Evolutionary conservation across 2,329 filamentous ascomycete species (phyloP).

Genomic region (Dryadomyces quercivorus): DNA sequence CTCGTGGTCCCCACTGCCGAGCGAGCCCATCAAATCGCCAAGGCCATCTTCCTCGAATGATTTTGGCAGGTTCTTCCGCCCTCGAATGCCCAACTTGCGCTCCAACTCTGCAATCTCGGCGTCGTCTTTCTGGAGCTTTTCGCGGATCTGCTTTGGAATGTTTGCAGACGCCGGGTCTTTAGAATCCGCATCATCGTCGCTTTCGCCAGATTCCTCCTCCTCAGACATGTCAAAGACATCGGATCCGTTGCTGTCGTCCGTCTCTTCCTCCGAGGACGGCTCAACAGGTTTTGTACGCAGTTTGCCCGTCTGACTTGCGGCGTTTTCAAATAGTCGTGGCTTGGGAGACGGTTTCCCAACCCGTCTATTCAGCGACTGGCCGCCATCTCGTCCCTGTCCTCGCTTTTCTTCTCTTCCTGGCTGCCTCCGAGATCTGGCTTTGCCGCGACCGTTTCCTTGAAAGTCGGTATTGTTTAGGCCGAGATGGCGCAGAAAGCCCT

Average conservation of each 20-base stretch:
- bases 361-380: not conserved
- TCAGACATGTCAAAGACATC: slow-evolving; percentile 10
- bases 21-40: slow-evolving; percentile 51
- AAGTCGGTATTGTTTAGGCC: slow-evolving; percentile 17
- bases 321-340: not conserved
- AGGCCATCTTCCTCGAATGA: slow-evolving; percentile 73
- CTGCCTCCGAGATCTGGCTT: not conserved
- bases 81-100: slow-evolving; percentile 73
- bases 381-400: not conserved
- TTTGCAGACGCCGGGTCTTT: slow-evolving; percentile 3
- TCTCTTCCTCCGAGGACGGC: slow-evolving; percentile 7
- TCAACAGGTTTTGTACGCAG: not conserved
- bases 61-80: slow-evolving; percentile 60
- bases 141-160: slow-evolving; percentile 31
- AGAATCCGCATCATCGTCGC: slow-evolving; percentile 12
- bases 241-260: slow-evolving; percentile 13
- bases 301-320: not conserved
- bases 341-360: not conserved
- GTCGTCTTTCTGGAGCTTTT: slow-evolving; percentile 67
- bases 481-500: slow-evolving; percentile 21
- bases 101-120: slow-evolving; percentile 80
- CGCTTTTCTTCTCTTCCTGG: not conserved
- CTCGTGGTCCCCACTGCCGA: slow-evolving; percentile 32
- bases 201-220: slow-evolving; percentile 15
- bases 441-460: slow-evolving; percentile 11